Evolutionary conservation across 208 protist genomes (phyloP).

Genomic region (Novymonas esmeraldas): DNA sequence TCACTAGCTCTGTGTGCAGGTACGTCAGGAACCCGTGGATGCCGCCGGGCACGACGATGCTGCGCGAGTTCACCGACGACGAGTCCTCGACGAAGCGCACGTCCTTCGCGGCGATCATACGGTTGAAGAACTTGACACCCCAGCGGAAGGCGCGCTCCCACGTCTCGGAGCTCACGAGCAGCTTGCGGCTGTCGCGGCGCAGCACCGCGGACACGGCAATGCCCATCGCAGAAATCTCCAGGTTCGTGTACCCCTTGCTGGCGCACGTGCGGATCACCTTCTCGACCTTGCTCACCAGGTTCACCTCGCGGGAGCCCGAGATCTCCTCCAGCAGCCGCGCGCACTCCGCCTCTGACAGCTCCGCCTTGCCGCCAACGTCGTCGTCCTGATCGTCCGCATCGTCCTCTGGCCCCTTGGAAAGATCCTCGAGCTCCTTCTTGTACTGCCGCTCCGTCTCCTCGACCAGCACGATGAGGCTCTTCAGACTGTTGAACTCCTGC

Average conservation of each 20-base stretch:
- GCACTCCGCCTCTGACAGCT: constrained; percentile 36
- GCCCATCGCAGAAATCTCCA: constrained; percentile 57
- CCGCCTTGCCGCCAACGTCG: constrained; percentile 25
- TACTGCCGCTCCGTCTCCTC: constrained; percentile 27
- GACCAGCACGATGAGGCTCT: constrained; percentile 48
- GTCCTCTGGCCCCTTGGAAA: constrained; percentile 43
- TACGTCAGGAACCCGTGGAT: constrained; percentile 51
- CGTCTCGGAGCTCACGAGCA: constrained; percentile 46
- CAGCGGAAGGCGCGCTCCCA: constrained; percentile 55
- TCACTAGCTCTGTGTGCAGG: constrained; percentile 54
- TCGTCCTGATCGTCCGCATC: constrained; percentile 42
- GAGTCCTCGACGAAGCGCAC: constrained; percentile 47
- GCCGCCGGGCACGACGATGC: constrained; percentile 52
- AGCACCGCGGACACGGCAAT: constrained; percentile 47
- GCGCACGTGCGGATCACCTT: constrained; percentile 52
- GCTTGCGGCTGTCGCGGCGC: constrained; percentile 49
- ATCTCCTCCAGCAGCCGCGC: constrained; percentile 29
- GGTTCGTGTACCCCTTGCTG: constrained; percentile 41
- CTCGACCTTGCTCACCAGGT: constrained; percentile 42
- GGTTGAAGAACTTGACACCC: constrained; percentile 38
- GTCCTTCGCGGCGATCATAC: constrained; percentile 42
- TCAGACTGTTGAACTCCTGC: constrained; percentile 57
- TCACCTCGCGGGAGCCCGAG: constrained; percentile 33
- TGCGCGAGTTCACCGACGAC: constrained; percentile 28
- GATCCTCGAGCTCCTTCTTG: constrained; percentile 33